These are phyloP conservation scores for Naematelia aurantialba DNA, from an alignment of 768 basidiomycete species.

Conservation along the genomic window DNA sequence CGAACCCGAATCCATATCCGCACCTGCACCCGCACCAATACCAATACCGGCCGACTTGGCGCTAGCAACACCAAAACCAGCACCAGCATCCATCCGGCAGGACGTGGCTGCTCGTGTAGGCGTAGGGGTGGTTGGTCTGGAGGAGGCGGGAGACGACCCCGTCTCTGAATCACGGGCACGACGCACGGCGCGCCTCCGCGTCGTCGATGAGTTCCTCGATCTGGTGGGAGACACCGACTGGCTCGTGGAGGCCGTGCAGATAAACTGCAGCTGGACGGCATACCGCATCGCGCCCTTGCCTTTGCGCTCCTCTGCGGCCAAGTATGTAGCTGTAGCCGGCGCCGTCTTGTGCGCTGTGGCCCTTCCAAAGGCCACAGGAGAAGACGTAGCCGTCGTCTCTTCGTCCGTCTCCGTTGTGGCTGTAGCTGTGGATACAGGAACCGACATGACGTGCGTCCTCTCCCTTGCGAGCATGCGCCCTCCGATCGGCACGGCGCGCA, in stretches of 20 bases:
- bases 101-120: no score
- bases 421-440: not conserved
- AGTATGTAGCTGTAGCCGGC: not conserved
- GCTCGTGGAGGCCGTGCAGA: slow-evolving; percentile 14
- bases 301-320: no score
- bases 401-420: no score
- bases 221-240: not conserved
- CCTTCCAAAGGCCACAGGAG: no score
- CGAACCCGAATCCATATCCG: no score
- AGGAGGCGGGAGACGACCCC: no score
- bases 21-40: no score
- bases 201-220: not conserved
- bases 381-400: not conserved
- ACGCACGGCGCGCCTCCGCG: no score
- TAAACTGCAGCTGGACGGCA: slow-evolving; percentile 46
- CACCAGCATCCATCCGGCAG: no score
- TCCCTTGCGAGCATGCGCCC: slow-evolving; percentile 42
- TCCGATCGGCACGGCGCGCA: slow-evolving; percentile 30
- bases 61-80: no score
- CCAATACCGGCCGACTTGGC: no score
- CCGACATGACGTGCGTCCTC: slow-evolving; percentile 33
- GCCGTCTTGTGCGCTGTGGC: not conserved
- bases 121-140: not conserved
- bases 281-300: slow-evolving; percentile 31
- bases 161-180: no score